Percentiles rank a stretch among this genome's conserved stretches.
phyloP scores from a whole-genome alignment of 73 alveolate species.

The Tetrahymena malaccensis region DNA sequence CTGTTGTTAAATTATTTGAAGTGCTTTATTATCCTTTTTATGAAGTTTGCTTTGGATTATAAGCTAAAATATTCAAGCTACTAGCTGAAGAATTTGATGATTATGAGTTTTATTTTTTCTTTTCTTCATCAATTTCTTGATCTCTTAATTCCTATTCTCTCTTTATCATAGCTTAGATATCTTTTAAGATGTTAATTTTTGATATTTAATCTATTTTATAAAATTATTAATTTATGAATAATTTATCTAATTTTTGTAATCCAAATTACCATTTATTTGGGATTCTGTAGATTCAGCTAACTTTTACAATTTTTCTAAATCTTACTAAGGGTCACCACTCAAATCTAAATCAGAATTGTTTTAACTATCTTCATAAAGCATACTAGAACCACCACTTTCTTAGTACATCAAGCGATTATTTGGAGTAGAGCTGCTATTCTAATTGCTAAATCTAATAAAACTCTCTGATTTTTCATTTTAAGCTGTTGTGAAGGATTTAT shows the following conservation, averaged over 20 bases:
- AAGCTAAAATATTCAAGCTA: background rate
- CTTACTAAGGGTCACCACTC: background rate
- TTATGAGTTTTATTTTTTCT: background rate
- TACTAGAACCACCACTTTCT: background rate
- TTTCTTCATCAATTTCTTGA: background rate
- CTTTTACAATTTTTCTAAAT: background rate
- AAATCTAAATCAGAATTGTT: background rate
- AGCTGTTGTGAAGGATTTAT: background rate
- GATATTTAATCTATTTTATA: background rate
- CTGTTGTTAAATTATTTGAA: background rate
- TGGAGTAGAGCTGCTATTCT: background rate
- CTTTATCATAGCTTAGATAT: background rate
- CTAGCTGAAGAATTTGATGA: background rate
- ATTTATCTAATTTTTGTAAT: background rate
- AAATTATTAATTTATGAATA: background rate
- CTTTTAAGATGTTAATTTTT: background rate
- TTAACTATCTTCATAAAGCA: background rate
- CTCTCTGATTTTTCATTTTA: background rate
- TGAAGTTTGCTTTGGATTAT: background rate
- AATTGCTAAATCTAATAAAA: background rate
- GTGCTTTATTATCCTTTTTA: background rate
- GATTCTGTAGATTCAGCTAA: background rate
- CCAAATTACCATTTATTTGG: background rate
- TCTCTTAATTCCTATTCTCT: background rate
- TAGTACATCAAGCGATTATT: background rate